Conservation (phyloP, 805 yeast species). For the Clavispora asparagi region DNA sequence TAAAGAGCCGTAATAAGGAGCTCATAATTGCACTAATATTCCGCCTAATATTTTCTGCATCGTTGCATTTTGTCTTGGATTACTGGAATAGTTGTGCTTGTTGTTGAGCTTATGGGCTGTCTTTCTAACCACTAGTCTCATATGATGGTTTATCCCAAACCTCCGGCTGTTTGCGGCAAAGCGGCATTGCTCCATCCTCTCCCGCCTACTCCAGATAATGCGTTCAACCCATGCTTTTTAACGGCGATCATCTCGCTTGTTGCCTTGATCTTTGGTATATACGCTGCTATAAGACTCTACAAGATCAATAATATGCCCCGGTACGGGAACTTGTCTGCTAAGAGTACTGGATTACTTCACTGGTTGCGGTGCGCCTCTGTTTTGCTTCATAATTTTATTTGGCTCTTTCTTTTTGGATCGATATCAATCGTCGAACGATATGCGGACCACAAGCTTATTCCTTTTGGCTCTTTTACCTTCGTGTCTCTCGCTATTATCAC, state of each 20-base stretch:
- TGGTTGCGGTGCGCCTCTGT: slow-evolving; percentile 18
- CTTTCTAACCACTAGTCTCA: neutral
- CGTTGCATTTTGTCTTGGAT: too few relatives aligned
- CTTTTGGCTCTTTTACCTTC: slow-evolving; percentile 7
- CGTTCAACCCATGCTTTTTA: slow-evolving; percentile 33
- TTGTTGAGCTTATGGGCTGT: neutral
- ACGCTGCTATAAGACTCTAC: slow-evolving; percentile 1
- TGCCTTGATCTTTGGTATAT: slow-evolving; percentile 4
- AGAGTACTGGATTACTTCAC: slow-evolving; percentile 22
- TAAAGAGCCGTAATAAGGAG: too few relatives aligned
- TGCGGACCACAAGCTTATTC: slow-evolving; percentile 16
- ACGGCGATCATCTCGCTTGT: slow-evolving; percentile 10
- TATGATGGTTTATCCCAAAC: neutral
- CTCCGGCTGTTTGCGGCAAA: slow-evolving; percentile 10
- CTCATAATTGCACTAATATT: too few relatives aligned
- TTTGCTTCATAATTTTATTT: slow-evolving; percentile 12
- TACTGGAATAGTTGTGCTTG: too few relatives aligned
- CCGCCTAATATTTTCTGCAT: too few relatives aligned
- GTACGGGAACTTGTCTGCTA: slow-evolving; percentile 17
- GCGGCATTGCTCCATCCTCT: slow-evolving; percentile 16
- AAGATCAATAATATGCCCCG: neutral
- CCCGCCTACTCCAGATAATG: slow-evolving; percentile 22
- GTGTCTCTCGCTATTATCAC: slow-evolving; percentile 19
- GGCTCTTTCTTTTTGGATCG: slow-evolving; percentile 10
- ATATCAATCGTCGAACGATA: slow-evolving; percentile 19